phyloP scores from a whole-genome alignment of 1,284 basidiomycete genomes.

The Coniferiporia weirii region DNA sequence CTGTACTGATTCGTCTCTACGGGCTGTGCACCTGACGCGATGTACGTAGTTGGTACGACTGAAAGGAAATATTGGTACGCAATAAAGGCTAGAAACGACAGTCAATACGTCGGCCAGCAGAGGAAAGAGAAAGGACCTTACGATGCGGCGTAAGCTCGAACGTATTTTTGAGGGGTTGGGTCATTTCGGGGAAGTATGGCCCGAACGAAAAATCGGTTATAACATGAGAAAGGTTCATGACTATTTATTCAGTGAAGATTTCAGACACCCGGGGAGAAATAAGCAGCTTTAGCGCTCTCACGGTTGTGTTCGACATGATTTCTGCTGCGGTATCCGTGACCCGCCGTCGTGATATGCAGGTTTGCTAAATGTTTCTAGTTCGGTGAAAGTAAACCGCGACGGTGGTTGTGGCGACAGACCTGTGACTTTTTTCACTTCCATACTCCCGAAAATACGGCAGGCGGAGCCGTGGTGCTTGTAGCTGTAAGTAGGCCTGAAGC shows the following conservation, averaged over 20 bases:
- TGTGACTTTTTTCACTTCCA: constrained; percentile 88
- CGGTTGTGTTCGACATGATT: constrained; percentile 84
- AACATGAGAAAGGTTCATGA: constrained; percentile 96
- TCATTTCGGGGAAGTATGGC: constrained; percentile 92
- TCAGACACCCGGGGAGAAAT: not conserved
- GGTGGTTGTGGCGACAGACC: constrained; percentile 33
- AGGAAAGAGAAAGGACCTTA: constrained; percentile 37
- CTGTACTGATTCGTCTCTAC: constrained; percentile 91
- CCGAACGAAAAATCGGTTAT: constrained; percentile 97
- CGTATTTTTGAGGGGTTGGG: constrained; percentile 90
- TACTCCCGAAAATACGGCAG: constrained; percentile 82
- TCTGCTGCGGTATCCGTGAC: constrained; percentile 87
- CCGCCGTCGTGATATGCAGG: constrained; percentile 85
- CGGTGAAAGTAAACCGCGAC: not conserved
- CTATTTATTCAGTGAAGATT: constrained; percentile 36
- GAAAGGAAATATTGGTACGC: constrained; percentile 97
- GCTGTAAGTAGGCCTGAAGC: constrained; percentile 69
- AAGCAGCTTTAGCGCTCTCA: constrained; percentile 34
- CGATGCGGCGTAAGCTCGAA: constrained; percentile 79
- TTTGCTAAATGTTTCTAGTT: constrained; percentile 48
- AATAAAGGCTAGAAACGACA: constrained; percentile 61
- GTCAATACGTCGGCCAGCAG: not conserved
- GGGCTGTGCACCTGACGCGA: constrained; percentile 57
- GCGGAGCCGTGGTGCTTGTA: constrained; percentile 63
- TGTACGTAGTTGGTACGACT: constrained; percentile 92